phyloP scores from a whole-genome alignment of 768 basidiomycete species.

The Suillus subalutaceus region DNA sequence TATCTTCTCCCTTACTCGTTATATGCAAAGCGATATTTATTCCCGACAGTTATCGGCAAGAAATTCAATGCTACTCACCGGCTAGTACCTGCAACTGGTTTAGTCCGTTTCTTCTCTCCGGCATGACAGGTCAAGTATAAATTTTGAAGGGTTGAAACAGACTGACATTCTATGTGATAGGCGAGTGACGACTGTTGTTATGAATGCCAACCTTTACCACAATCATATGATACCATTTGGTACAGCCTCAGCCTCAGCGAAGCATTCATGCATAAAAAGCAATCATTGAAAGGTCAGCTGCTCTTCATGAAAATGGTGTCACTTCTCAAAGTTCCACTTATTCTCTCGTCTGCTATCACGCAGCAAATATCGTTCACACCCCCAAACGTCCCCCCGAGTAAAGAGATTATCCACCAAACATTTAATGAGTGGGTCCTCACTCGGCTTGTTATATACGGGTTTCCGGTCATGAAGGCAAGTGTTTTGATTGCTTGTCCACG shows the following conservation, averaged over 20 bases:
- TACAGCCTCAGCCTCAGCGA: background rate
- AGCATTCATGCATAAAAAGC: background rate
- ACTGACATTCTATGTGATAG: background rate
- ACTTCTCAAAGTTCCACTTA: conserved; percentile 43
- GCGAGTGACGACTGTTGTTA: background rate
- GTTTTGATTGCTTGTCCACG: background rate
- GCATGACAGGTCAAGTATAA: too few species aligned
- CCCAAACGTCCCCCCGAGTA: conserved; percentile 43
- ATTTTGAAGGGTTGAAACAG: too few species aligned
- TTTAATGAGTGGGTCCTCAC: conserved; percentile 4
- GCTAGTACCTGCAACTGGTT: too few species aligned
- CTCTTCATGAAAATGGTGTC: conserved; percentile 22
- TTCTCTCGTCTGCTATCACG: conserved; percentile 42
- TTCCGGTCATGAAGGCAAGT: background rate
- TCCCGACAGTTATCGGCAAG: too few species aligned
- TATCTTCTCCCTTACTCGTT: too few species aligned
- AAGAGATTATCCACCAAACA: conserved; percentile 27
- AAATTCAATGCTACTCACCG: too few species aligned
- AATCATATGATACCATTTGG: background rate
- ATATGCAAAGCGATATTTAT: too few species aligned
- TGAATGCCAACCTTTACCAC: background rate
- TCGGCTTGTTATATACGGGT: background rate
- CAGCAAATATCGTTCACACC: conserved; percentile 46
- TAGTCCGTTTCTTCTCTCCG: too few species aligned
- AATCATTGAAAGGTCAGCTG: background rate